Evolutionary conservation across 2,329 filamentous ascomycete species (phyloP), one percentile per base, ranked within the genome.

Genomic region (Cercospora berteroae): DNA sequence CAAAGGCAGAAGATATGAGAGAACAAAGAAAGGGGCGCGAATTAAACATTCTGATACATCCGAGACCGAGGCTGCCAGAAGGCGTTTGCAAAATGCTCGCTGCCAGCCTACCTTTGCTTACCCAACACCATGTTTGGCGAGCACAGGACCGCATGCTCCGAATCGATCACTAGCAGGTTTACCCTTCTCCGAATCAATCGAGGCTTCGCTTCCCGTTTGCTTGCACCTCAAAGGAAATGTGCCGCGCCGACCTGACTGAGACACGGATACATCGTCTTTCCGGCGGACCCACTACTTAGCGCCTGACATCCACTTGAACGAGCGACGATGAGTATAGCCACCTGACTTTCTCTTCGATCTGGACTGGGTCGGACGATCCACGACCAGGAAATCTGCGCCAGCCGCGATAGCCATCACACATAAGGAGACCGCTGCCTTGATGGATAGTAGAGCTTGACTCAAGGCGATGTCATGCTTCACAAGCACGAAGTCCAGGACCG

Each of bases 321-420:
- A 13, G 6, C 27, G 27, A 20, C 55, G 27, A 36, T 12, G 55
- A 58, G 5, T 31, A 36, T 31, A 20, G 8, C 27, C 8, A 31
- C 16, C 55, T 31, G 29, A n/a, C 5, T 13, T 58, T 2, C 9
- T 58, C 55, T 36, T 58, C 27, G 18, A 9, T 33, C 18, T 23
- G n/a, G 8, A 58, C 16, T 27, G 55, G 10, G 29, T 23, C 5
- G 16, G 27, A 36, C n/a, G 29, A 23, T 64, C 61, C 23, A 29
- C 48, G 4, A 58, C n/a, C 5, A 64, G 20, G 10, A 64, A 58
- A 4, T 64, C 61, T n/a, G 61, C 61, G 12, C 61, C 61, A 18
- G 61, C 61, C 33, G 61, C 61, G 36, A 64, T 57, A 10, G 61
- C 61, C 61, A 64, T 64, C 7, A 64, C 29, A 16, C 52, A 64